Base-by-base conservation (phyloP, 2,329 filamentous ascomycete genomes). In the Aurifilum marmelostoma region DNA sequence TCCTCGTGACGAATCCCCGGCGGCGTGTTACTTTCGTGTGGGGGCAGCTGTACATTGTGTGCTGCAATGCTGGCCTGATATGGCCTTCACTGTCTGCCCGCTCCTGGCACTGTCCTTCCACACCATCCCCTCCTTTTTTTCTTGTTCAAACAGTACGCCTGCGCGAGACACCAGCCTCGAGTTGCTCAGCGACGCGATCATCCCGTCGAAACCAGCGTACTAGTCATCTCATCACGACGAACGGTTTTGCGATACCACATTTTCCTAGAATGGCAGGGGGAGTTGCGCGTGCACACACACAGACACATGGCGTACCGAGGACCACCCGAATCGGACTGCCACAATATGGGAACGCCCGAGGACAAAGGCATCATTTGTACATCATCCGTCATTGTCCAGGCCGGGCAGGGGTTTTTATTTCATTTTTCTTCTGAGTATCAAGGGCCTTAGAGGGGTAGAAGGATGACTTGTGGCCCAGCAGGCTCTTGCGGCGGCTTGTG, bases 81-180 rank as follows among this genome's bases (percentile, higher is more conserved):
- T 12, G 9, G 61, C 39, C 58, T 8, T 67, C 11, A 41, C 21
- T 29, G 73, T 73, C 73, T 74, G 73, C 67, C 68, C 34, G 21
- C 59, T 37, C 34, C 24, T 69, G 73, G 72, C 72, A 68, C 72
- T 71, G 72, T 70, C 74, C 71, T 63, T 76, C 75, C 80, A 78
- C 76, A 77, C 79, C 78, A 75, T 81, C 78, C 80, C 76, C 75
- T 82, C 80, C 75, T 73, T 75, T 70, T 62, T 41, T 62, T 41
- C 39, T 24, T 37, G 8, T 60, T 60, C 34, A 34, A 47, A 65
- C 58, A 65, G 64, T 67, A 64, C 60, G 67, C 47, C 61, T 59
- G 37, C 47, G 52, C 27, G 29, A 56, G 63, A 66, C 61, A 63
- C 59, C 63, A 63, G 43, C 34, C 60, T 58, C 60, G 47, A 59